Evolutionary conservation across 257 asterid genomes (phyloP), one percentile per base, ranked within the genome.

Genomic region (Rehmannia glutinosa): DNA sequence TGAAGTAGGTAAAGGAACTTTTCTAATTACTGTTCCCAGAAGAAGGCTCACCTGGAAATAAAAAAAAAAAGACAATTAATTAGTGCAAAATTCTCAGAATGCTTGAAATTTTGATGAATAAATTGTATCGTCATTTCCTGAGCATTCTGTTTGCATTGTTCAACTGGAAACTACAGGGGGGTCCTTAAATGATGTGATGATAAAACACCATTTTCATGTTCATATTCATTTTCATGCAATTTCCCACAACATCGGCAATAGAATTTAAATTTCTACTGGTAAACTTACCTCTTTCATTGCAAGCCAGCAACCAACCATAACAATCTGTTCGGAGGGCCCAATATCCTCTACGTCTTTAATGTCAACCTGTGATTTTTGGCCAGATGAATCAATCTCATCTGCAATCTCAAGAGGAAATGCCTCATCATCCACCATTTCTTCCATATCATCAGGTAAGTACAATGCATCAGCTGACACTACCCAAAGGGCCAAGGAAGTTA

Each of bases 281-380:
- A 20, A 55, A 35, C 8, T 20, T 77, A 90, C 99, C 97, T 93
- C 99, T 84, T 93, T 93, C 99, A 93, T 93, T 35, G 97, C 97
- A 76, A 93, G 97, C 99, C 99, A 93, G 82, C 97, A 90, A 75
- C 99, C 96, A 81, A 93, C 97, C 99, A 93, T 88, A 58, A 93
- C 92, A 59, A 85, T 82, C 80, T 93, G 99, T 28, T 83, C 96
- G 4, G 94, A 79, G 11, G 81, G 81, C 73, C 83, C 64, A 60
- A 20, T 64, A 63, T 83, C 95, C 71, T 57, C 88, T 45, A 15
- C 45, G 69, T 74, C 81, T 69, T 80, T 72, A 42, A 39, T 77
- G 68, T 81, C 87, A 68, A 70, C 76, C 58, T 68, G 85, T 45
- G 63, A 64, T 23, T 75, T 73, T 23, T 68, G 46, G 52, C 60